These are phyloP conservation scores for Leishmania tarentolae DNA, from an alignment of 208 protist genomes.

Conservation along the genomic window DNA sequence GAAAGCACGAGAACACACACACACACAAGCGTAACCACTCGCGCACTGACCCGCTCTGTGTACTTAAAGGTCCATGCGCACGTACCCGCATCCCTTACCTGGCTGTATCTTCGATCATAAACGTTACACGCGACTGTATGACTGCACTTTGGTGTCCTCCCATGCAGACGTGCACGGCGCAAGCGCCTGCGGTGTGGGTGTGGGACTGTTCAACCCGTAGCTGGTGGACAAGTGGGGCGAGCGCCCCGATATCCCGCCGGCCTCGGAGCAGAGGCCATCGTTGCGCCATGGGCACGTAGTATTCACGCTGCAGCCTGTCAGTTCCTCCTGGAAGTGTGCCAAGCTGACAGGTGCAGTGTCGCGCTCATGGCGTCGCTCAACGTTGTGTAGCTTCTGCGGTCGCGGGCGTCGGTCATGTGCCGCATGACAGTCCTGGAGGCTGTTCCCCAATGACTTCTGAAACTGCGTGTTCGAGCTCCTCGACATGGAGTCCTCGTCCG, in stretches of 20 bases:
- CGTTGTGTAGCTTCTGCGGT: neutral
- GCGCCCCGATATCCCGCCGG: constrained; percentile 18
- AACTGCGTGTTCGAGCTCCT: constrained; percentile 11
- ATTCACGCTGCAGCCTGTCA: neutral
- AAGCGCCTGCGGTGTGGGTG: constrained; percentile 8
- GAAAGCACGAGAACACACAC: neutral
- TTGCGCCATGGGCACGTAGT: neutral
- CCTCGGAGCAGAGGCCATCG: constrained; percentile 10
- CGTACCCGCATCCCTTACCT: neutral
- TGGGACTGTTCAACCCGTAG: constrained; percentile 23
- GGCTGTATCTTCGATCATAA: neutral
- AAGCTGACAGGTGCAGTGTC: neutral
- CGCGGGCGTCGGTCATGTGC: neutral
- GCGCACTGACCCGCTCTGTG: neutral
- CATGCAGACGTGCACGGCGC: constrained; percentile 3
- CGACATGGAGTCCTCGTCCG: constrained; percentile 19
- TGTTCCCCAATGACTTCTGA: neutral
- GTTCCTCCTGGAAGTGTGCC: neutral
- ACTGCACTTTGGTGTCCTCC: constrained; percentile 8
- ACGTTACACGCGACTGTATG: constrained; percentile 2
- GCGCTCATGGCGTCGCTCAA: neutral
- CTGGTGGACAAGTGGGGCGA: constrained; percentile 24
- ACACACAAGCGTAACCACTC: neutral
- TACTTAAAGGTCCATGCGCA: neutral
- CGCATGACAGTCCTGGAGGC: neutral